Conservation (phyloP, 2,329 filamentous ascomycete genomes). For the Clonostachys byssicola region DNA sequence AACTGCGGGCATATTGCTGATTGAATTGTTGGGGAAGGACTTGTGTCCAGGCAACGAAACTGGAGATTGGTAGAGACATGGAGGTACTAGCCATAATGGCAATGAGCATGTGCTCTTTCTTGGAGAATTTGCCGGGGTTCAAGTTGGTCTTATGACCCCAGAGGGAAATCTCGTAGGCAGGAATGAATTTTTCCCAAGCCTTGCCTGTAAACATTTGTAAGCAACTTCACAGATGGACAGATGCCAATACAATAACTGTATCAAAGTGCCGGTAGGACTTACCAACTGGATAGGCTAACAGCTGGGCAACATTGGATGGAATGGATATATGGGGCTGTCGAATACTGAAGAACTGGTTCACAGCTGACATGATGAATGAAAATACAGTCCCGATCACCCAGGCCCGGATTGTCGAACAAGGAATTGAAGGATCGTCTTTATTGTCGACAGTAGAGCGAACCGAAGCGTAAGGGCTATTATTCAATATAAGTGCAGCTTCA, state of each 20-base stretch:
- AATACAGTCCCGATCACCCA: constrained; percentile 47
- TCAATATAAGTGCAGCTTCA: constrained; percentile 44
- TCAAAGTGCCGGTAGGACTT: constrained; percentile 12
- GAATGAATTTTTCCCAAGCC: constrained; percentile 22
- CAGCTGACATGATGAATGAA: constrained; percentile 34
- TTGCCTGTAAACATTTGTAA: constrained; percentile 14
- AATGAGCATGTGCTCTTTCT: constrained; percentile 58
- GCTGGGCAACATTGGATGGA: constrained; percentile 46
- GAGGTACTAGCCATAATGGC: constrained; percentile 53
- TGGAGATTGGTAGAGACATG: constrained; percentile 38
- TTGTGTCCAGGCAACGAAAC: constrained; percentile 42
- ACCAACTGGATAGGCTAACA: constrained; percentile 46
- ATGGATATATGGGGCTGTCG: constrained; percentile 46
- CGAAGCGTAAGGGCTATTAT: constrained; percentile 51
- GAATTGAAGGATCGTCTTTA: constrained; percentile 42
- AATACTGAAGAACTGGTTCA: constrained; percentile 53
- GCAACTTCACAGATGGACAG: constrained; percentile 9
- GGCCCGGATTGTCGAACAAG: constrained; percentile 45
- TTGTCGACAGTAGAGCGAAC: constrained; percentile 51
- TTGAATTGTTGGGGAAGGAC: constrained; percentile 34
- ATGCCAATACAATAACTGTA: constrained; percentile 3
- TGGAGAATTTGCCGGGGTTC: constrained; percentile 50
- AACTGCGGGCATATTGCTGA: constrained; percentile 28
- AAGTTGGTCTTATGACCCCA: constrained; percentile 34
- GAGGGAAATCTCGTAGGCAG: constrained; percentile 22